phyloP scores from a whole-genome alignment of 192 early-diverging fungal species.

The Coemansia sp. region DNA sequence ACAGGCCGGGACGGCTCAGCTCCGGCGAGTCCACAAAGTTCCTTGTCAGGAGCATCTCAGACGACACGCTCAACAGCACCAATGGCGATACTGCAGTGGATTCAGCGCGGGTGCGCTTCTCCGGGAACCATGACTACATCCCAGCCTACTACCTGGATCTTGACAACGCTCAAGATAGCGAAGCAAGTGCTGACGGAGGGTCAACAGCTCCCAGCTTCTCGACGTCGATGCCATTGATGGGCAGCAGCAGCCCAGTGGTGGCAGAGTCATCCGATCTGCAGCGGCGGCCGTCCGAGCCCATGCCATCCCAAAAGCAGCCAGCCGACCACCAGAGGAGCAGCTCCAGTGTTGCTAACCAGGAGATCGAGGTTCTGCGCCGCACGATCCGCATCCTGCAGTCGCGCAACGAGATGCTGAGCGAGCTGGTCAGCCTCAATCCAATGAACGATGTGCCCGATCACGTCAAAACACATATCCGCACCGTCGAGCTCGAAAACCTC shows the following conservation, averaged over 20 bases:
- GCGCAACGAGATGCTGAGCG: slow-evolving; percentile 43
- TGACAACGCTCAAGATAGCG: neutral
- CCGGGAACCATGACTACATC: slow-evolving; percentile 6
- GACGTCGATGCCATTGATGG: slow-evolving; percentile 8
- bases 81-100: neutral
- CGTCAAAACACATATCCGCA: slow-evolving; percentile 31
- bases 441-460: slow-evolving; percentile 25
- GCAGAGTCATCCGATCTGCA: neutral
- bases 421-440: slow-evolving; percentile 25
- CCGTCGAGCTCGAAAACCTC: slow-evolving; percentile 49
- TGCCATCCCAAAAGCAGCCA: slow-evolving; percentile 1
- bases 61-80: slow-evolving; percentile 27
- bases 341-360: slow-evolving; percentile 10
- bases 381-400: slow-evolving; percentile 29
- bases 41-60: slow-evolving; percentile 26
- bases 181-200: neutral
- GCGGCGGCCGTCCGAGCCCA: slow-evolving; percentile 26
- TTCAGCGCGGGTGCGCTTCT: slow-evolving; percentile 12
- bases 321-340: neutral
- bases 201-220: neutral
- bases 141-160: slow-evolving; percentile 12
- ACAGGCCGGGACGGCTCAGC: slow-evolving; percentile 1
- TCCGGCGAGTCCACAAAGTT: neutral
- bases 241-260: neutral
- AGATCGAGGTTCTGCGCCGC: slow-evolving; percentile 25